Evolutionary conservation across 2,329 filamentous ascomycete species (phyloP).

Genomic region (Domatiomyces globalis): DNA sequence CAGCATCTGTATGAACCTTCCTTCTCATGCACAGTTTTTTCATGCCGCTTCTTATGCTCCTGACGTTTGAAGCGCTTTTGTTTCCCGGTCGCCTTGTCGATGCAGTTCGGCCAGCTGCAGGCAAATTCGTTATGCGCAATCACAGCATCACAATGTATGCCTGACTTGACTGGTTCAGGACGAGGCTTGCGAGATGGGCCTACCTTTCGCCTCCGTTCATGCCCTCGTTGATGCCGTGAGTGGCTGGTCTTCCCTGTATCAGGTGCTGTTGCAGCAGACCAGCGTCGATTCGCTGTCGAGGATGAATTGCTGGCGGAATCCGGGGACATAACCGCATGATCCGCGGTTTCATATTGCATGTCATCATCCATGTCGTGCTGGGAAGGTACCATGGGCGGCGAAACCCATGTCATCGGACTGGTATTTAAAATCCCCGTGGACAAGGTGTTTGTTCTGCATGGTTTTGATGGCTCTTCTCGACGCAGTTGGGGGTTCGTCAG

Average conservation of each 20-base stretch:
- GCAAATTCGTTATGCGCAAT: slow-evolving; percentile 20
- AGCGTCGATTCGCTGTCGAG: background rate
- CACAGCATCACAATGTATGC: slow-evolving; percentile 13
- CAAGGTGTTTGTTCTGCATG: slow-evolving; percentile 5
- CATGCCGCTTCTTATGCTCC: slow-evolving; percentile 37
- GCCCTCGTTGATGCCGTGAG: slow-evolving; percentile 8
- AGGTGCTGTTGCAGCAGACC: background rate
- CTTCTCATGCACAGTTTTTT: slow-evolving; percentile 33
- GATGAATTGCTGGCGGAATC: background rate
- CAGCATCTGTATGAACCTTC: slow-evolving; percentile 27
- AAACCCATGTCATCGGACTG: slow-evolving; percentile 13
- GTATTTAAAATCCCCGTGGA: slow-evolving; percentile 10
- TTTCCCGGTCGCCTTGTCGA: slow-evolving; percentile 28
- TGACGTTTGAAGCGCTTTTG: slow-evolving; percentile 34
- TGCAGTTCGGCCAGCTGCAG: slow-evolving; percentile 28
- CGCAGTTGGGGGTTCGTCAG: slow-evolving; percentile 11
- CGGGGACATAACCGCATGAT: slow-evolving; percentile 3
- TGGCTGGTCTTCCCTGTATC: background rate
- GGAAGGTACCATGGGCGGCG: slow-evolving; percentile 11
- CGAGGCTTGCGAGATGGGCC: slow-evolving; percentile 8
- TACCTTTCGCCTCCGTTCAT: slow-evolving; percentile 8
- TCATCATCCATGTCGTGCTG: slow-evolving; percentile 12
- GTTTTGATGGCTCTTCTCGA: slow-evolving; percentile 16
- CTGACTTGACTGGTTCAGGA: slow-evolving; percentile 6
- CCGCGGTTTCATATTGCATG: slow-evolving; percentile 5